Conservation (phyloP, 495 filamentous ascomycete genomes). For the Aspergillus haitiensis region DNA sequence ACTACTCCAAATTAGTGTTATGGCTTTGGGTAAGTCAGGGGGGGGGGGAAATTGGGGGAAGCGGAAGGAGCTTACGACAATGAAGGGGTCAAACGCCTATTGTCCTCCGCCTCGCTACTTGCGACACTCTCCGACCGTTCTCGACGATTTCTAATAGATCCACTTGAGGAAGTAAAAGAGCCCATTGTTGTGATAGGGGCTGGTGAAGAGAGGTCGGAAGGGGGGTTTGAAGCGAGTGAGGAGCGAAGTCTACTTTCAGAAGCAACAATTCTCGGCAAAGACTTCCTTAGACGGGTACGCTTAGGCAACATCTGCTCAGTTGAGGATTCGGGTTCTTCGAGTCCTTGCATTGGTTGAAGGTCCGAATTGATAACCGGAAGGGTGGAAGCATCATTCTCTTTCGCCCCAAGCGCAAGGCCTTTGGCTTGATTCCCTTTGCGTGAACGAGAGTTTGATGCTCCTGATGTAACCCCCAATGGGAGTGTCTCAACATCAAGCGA, state of each 20-base stretch:
- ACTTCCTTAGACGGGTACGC: conserved; percentile 31
- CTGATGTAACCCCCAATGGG: conserved; percentile 21
- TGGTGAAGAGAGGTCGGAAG: conserved; percentile 22
- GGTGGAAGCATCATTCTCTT: conserved; percentile 19
- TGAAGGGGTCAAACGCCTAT: conserved; percentile 27
- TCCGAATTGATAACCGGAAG: conserved; percentile 21
- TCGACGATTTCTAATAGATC: conserved; percentile 1
- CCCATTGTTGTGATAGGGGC: background rate
- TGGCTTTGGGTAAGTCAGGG: background rate
- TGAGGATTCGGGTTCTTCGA: conserved; percentile 32
- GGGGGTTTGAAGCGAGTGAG: conserved; percentile 21
- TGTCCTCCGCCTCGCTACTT: conserved; percentile 31
- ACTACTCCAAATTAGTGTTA: conserved; percentile 19
- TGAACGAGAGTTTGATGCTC: conserved; percentile 21
- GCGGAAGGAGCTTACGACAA: conserved; percentile 9
- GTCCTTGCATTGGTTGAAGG: conserved; percentile 30
- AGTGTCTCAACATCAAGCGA: conserved; percentile 35
- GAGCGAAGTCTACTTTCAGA: conserved; percentile 31
- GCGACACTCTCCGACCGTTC: conserved; percentile 22
- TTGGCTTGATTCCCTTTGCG: conserved; percentile 34
- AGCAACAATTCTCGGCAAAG: conserved; percentile 24
- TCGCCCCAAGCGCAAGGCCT: conserved; percentile 27
- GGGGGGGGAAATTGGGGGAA: background rate
- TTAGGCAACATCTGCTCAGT: conserved; percentile 30
- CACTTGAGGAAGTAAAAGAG: conserved; percentile 4